Evolutionary conservation across 352 stramenopile genomes (phyloP), one percentile per base, ranked within the genome.

Genomic region (Phytophthora citrophthora): DNA sequence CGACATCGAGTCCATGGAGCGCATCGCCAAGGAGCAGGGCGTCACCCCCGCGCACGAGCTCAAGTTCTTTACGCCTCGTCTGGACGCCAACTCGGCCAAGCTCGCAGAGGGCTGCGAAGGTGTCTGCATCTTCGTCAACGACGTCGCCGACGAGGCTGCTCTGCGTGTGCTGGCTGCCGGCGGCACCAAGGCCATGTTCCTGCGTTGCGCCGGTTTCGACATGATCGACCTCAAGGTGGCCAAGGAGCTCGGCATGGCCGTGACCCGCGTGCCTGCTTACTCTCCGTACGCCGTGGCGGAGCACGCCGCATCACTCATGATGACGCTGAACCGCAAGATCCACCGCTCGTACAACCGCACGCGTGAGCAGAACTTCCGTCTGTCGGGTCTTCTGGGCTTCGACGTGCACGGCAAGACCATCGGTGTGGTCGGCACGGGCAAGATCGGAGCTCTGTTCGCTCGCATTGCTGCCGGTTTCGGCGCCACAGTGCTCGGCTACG

Each of bases 91-190:
- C 47, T 90, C 78, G 0, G 82, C 76, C 15, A 62, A 74, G 50
- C 66, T 93, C 40, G 80, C 84, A 0, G 61, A 77, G 4, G 73
- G 74, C 9, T 89, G 71, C 55, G 82, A 93, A 45, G 79, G 41
- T 39, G 79, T 90, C 18, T 76, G 86, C 29, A 88, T 94, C 63
- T 96, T 95, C 65, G 89, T 96, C 39, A 96, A 95, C 68, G 88
- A 96, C 69, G 77, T 72, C 4, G 85, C 86, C 16, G 76, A 93
- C 45, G 78, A 69, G 10, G 74, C 55, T 5, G 73, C 81, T 31
- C 71, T 95, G n/a, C 76, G 82, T 45, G 76, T 44, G 5, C 70
- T 92, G 34, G 48, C 78, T 54, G 61, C 71, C 1, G 61, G 69
- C 44, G 77, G 79, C 49, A 88, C 86, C 11, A 68, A 72, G 41